Base-by-base conservation (phyloP, 805 yeast species). In the Torulaspora gathmanii region DNA sequence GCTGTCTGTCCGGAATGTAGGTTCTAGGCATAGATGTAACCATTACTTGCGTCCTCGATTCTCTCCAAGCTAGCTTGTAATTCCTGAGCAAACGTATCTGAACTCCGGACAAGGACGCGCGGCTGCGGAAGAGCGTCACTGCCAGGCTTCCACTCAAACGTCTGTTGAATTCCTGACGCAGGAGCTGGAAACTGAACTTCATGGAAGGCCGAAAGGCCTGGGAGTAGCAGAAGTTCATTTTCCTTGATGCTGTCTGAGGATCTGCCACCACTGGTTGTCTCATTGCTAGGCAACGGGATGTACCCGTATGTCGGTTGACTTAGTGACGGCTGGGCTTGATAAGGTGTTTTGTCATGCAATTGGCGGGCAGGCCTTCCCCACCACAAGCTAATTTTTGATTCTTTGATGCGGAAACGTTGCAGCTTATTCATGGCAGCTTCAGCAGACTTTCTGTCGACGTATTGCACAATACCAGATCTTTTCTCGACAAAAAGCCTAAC, bases 391-490 rank as follows among this genome's bases (percentile, higher is more conserved):
- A 89, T 81, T 50, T 91, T 75, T 46, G 86, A 82, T 46, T 86
- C 89, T 40, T 90, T 91, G 55, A 89, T 82, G 29, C 88, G 87
- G 61, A 80, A 86, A 8, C 95, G 95, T 67, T 89, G 95, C 95
- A 89, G 84, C 51, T 82, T 84, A 28, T 78, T 72, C 50, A 89
- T 85, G 9, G 96, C 95, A 44, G 74, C 74, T 65, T 90, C 96
- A 1, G 96, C 96, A 54, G 86, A 80, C 35, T 80, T 79, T 46
- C 95, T 72, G 42, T 82, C 78, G 33, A 80, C 77, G 62, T 77
- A 89, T 64, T 86, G 95, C 43, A 89, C 88, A 68, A 90, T 88
- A 0, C 95, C 96, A 67, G 95, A 87, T 50, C 85, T 86, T 53
- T 69, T 71, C 26, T 69, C 91, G 5, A 80, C 77, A 4, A 95